A percentile compares a stretch with the other conserved stretches of the same genome.
These are phyloP conservation scores for Golovinomyces cichoracearum DNA, from an alignment of 2,329 filamentous ascomycete species.

Conservation along the genomic window DNA sequence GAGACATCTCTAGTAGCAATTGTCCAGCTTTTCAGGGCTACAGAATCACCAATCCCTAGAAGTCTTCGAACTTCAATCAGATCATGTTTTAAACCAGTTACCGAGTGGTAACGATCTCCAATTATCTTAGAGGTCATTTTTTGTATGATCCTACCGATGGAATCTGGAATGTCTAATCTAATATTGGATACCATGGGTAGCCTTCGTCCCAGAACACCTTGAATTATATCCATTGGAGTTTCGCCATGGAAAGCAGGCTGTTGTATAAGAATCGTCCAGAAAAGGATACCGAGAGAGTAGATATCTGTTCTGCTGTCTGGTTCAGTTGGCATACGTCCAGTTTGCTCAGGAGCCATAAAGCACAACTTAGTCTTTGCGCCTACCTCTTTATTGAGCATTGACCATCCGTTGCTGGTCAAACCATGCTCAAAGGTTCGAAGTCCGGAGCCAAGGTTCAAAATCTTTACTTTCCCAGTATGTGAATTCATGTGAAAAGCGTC, in stretches of 20 bases:
- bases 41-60: conserved; percentile 46
- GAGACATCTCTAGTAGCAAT: conserved; percentile 65
- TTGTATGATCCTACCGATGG: conserved; percentile 57
- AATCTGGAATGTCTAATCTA: conserved; percentile 61
- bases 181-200: conserved; percentile 52
- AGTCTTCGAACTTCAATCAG: conserved; percentile 47
- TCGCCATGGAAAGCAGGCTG: conserved; percentile 55
- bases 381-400: conserved; percentile 50
- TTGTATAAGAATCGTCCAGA: conserved; percentile 64
- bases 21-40: conserved; percentile 44
- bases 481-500: conserved; percentile 74
- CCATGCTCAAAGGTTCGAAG: conserved; percentile 74
- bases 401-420: conserved; percentile 65
- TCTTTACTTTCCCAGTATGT: conserved; percentile 44
- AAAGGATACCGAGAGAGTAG: conserved; percentile 68
- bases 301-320: conserved; percentile 83
- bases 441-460: conserved; percentile 68
- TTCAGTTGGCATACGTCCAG: conserved; percentile 71
- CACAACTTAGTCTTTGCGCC: conserved; percentile 73
- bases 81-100: conserved; percentile 63
- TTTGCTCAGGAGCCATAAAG: conserved; percentile 86
- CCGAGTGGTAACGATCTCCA: conserved; percentile 67
- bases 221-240: conserved; percentile 68
- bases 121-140: conserved; percentile 81
- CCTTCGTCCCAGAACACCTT: conserved; percentile 57